Evolutionary conservation across 805 yeast genomes (phyloP), one percentile per base, ranked within the genome.

Genomic region (Wickerhamiella azymoides): DNA sequence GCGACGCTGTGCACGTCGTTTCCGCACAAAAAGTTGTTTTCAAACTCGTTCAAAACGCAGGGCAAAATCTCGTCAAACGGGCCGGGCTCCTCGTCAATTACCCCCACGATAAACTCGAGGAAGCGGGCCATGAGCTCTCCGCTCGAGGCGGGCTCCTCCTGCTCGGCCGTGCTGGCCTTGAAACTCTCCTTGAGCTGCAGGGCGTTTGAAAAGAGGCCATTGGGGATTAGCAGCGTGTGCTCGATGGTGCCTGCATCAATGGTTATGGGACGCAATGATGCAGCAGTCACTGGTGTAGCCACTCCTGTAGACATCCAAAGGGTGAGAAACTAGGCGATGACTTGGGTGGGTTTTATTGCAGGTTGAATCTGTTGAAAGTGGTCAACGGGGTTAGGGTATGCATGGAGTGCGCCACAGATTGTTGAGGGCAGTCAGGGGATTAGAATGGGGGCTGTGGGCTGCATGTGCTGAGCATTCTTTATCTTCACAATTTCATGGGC

Each of bases 1-100:
- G 95, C 96, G 50, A 88, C 75, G 5, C 92, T 73, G 64, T 92
- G 98, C 55, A 92, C 85, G 60, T 89, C 96, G 51, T 67, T 69
- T 39, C 81, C 82, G 53, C 71, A 72, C 52, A 86, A 69, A 66
- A 77, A 88, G 54, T 84, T 72, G 47, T 80, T 70, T 65, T 88
- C 93, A 61, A 92, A 92, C 66, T 92, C 99, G 45, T 72, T 69
- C 52, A 89, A 65, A 36, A 84, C 75, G 48, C 80, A 71, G 39
- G 73, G 68, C 52, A 86, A 74, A 14, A 88, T 81, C 55, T 79
- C 84, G 54, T 72, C 76, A 56, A 76, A 79, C 53, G 75, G 79
- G 41, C 74, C 77, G 36, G 68, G 70, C 27, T 60, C 59, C 24
- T 57, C 60, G 27, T 62, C 66, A 40, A 57, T 63, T 36, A 55